Conservation (phyloP, 2,329 filamentous ascomycete species). For the Fusarium globosum region DNA sequence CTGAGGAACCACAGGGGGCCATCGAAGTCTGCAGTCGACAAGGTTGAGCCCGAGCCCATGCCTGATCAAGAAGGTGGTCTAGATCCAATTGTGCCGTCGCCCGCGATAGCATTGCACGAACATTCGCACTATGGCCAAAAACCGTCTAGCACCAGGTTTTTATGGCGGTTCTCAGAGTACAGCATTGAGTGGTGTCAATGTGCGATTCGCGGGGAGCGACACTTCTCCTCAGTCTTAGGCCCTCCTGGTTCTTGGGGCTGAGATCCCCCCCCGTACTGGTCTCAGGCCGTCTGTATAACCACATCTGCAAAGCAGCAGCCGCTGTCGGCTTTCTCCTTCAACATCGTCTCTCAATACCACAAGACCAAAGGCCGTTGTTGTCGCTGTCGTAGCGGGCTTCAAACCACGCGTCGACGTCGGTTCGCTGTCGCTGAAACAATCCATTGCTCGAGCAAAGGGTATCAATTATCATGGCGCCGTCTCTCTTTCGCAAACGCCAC, state of each 20-base stretch:
- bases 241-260: conserved; percentile 31
- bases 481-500: conserved; percentile 59
- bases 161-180: not conserved
- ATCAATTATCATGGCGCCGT: conserved; percentile 47
- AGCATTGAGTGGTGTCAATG: conserved; percentile 29
- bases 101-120: conserved; percentile 21
- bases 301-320: conserved; percentile 35
- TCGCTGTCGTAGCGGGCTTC: conserved; percentile 37
- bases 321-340: conserved; percentile 34
- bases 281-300: conserved; percentile 36
- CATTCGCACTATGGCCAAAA: conserved; percentile 18
- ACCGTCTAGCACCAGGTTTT: conserved; percentile 29
- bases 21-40: conserved; percentile 25
- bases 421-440: conserved; percentile 20
- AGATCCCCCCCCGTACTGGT: conserved; percentile 28
- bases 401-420: conserved; percentile 36
- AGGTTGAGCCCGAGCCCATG: conserved; percentile 16
- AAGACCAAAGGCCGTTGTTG: conserved; percentile 25
- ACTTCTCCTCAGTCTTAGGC: conserved; percentile 23
- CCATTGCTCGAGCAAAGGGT: conserved; percentile 20
- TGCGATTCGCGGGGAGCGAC: conserved; percentile 36
- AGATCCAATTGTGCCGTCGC: conserved; percentile 27
- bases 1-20: conserved; percentile 23
- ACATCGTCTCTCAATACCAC: conserved; percentile 26
- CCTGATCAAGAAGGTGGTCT: conserved; percentile 33